Evolutionary conservation across 345 rosid genomes (phyloP).

Genomic region (Mallotus nudiflorus): DNA sequence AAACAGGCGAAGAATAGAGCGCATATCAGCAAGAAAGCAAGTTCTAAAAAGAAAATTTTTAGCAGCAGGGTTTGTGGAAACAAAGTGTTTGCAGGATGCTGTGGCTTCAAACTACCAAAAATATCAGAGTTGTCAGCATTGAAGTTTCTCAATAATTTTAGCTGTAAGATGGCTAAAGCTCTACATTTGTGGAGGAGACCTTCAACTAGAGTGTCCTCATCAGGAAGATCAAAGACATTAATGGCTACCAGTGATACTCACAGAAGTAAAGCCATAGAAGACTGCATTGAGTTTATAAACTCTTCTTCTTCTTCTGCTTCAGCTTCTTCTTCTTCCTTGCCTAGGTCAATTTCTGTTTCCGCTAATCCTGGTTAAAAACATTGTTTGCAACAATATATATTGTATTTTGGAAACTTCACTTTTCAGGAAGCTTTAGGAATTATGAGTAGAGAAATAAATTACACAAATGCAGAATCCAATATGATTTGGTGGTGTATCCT

Average conservation of each 20-base stretch:
- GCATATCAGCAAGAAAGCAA: constrained; percentile 22
- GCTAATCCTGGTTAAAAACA: constrained; percentile 20
- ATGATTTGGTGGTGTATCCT: no score
- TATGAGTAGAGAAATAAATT: no score
- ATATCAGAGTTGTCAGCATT: constrained; percentile 44
- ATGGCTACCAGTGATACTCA: constrained; percentile 49
- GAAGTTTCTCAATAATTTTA: constrained; percentile 48
- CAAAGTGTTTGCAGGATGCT: constrained; percentile 31
- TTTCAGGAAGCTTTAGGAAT: no score
- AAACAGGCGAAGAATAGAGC: constrained; percentile 21
- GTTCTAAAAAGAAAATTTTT: constrained; percentile 5
- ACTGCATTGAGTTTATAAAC: constrained; percentile 83
- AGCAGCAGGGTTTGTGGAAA: constrained; percentile 17
- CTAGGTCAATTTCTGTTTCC: constrained; percentile 49
- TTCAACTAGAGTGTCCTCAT: constrained; percentile 41
- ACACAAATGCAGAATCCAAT: no score
- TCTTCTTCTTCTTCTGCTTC: constrained; percentile 30
- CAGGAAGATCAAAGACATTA: constrained; percentile 41
- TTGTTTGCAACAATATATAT: not conserved
- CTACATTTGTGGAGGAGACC: constrained; percentile 37
- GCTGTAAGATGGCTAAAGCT: constrained; percentile 44
- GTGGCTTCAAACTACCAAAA: constrained; percentile 52
- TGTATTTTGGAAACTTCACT: not conserved
- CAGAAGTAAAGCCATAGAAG: constrained; percentile 71
- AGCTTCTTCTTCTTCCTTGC: constrained; percentile 32